Percentiles rank a stretch among this genome's conserved stretches.
phyloP scores from a whole-genome alignment of 139 green algal species.

The Choricystis sp. region DNA sequence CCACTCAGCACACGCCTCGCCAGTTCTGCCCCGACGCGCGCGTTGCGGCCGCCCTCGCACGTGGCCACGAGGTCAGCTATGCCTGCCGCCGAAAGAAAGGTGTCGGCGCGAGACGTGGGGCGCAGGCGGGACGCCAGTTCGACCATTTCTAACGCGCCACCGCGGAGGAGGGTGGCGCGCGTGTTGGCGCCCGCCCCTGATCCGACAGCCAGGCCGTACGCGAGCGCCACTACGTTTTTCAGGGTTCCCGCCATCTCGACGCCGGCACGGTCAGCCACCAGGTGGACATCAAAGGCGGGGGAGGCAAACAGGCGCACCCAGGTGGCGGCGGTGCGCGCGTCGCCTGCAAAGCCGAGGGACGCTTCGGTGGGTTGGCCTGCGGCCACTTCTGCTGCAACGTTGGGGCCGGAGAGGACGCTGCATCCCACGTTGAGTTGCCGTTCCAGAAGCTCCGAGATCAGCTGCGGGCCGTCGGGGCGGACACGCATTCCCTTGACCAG shows the following conservation, averaged over 20 bases:
- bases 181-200: conserved; percentile 33
- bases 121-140: conserved; percentile 33
- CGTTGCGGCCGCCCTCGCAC: conserved; percentile 58
- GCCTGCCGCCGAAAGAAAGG: conserved; percentile 53
- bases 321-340: no score
- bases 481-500: conserved; percentile 71
- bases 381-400: conserved; percentile 47
- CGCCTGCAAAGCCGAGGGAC: conserved; percentile 40
- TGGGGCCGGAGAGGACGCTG: conserved; percentile 61
- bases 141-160: conserved; percentile 48
- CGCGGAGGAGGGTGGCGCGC: conserved; percentile 47
- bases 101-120: conserved; percentile 34
- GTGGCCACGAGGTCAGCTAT: conserved; percentile 59
- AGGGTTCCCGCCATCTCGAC: conserved; percentile 60
- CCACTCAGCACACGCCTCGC: conserved; percentile 7
- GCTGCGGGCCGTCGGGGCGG: conserved; percentile 49
- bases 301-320: conserved; percentile 37
- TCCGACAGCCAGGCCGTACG: conserved; percentile 29
- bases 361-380: conserved; percentile 41
- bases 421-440: conserved; percentile 43
- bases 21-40: conserved; percentile 36
- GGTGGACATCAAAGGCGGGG: conserved; percentile 32
- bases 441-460: conserved; percentile 53
- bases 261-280: conserved; percentile 40
- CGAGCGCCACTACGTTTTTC: conserved; percentile 68